Conservation (phyloP, 23 red algal species). For the Gracilaria gracilis region DNA sequence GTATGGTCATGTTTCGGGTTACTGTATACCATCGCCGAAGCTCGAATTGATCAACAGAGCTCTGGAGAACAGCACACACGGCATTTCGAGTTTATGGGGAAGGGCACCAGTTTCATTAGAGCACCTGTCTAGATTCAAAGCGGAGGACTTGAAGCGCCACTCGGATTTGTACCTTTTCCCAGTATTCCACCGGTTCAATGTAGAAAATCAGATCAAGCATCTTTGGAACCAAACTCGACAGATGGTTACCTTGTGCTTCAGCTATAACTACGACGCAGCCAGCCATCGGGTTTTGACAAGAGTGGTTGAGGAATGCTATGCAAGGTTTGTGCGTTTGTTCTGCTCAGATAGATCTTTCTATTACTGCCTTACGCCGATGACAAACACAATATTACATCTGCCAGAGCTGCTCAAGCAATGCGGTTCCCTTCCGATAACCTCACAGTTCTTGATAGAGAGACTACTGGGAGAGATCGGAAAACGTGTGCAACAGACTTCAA, state of each 20-base stretch:
- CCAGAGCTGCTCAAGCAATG: constrained; percentile 15
- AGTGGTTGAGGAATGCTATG: constrained; percentile 11
- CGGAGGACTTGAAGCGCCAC: constrained; percentile 22
- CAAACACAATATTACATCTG: not conserved
- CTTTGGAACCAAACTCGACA: constrained; percentile 6
- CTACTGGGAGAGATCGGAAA: not conserved
- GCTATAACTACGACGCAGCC: not conserved
- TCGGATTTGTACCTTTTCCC: not conserved
- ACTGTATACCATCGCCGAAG: not conserved
- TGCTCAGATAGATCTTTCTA: not conserved
- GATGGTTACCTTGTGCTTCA: not conserved
- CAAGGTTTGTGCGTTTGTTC: not conserved
- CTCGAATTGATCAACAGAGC: not conserved
- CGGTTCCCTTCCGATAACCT: not conserved
- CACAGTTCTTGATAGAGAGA: constrained; percentile 32
- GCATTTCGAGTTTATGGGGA: constrained; percentile 6
- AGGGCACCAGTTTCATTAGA: constrained; percentile 8
- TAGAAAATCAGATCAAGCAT: not conserved
- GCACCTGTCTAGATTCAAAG: not conserved
- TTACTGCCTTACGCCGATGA: constrained; percentile 20
- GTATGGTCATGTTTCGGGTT: not conserved
- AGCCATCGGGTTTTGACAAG: not conserved
- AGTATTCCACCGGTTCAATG: not conserved
- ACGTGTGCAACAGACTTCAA: not conserved
- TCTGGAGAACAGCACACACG: not conserved